Conservation (phyloP, 768 basidiomycete species). For the Lactarius akahatsu region DNA sequence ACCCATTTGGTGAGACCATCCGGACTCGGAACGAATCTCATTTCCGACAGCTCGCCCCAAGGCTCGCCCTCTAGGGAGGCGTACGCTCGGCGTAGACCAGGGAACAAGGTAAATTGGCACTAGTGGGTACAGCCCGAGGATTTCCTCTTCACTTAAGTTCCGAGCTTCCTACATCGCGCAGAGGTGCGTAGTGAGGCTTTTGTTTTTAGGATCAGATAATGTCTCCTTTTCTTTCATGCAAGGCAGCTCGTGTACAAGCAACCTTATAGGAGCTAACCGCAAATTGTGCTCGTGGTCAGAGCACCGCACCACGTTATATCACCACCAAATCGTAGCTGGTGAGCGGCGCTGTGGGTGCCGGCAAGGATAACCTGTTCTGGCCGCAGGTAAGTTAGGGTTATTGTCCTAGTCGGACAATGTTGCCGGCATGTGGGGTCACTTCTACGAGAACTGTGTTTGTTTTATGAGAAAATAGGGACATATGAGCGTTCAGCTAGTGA, state of each 20-base stretch:
- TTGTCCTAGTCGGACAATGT: neutral
- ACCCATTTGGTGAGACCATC: constrained; percentile 5
- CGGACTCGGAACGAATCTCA: neutral
- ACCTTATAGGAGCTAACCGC: constrained; percentile 7
- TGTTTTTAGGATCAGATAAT: constrained; percentile 19
- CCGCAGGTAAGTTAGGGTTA: constrained; percentile 1
- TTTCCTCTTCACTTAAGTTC: neutral
- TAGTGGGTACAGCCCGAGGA: neutral
- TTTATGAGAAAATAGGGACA: neutral
- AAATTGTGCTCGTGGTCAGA: neutral
- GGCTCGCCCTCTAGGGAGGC: neutral
- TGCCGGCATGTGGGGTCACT: neutral
- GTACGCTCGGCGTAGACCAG: neutral
- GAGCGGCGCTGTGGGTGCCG: neutral
- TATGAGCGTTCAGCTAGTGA: neutral
- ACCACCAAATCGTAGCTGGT: neutral
- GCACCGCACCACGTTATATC: constrained; percentile 1
- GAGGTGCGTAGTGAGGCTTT: no score
- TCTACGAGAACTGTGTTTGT: neutral
- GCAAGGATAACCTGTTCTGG: neutral
- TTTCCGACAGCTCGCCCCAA: constrained; percentile 6
- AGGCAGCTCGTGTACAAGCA: constrained; percentile 1
- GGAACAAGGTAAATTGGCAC: neutral
- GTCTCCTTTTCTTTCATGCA: neutral
- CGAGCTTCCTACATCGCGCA: neutral